Evolutionary conservation across 106 monocot genomes (phyloP), one percentile per base, ranked within the genome.

Genomic region (Dendrobium nobile): DNA sequence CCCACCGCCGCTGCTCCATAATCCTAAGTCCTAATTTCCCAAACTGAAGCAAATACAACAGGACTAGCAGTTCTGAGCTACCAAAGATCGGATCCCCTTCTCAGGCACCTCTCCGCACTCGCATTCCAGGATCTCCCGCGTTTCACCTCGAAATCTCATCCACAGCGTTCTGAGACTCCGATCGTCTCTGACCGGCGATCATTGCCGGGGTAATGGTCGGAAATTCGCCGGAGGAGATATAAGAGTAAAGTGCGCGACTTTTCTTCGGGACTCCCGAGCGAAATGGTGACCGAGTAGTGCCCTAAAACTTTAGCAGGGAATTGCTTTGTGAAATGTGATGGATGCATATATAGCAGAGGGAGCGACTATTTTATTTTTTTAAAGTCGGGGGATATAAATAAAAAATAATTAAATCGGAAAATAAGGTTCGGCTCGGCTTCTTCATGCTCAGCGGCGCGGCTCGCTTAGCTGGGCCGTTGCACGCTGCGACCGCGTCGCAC

Each of bases 81-180:
- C 47, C 7, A 45, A 2, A 47, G 75, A 75, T 75, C 75, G 47
- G 47, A 75, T 75, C 47, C 26, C 68, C 45, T 47, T 9, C 47
- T 37, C 16, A 75, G 47, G 75, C 17, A 7, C 22, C n/a, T 9
- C 22, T 24, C n/a, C 9, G 7, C n/a, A 18, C 45, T 47, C 47
- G 75, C 75, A 73, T 73, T 41, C 20, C 75, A 31, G 75, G 68
- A 8, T 75, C 24, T n/a, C 47, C 7, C 5, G 47, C 48, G 48
- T 11, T n/a, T 76, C 76, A 48, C 76, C 76, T 51, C 48, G 48
- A 47, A 37, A 47, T n/a, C 47, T 75, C 75, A n/a, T 47, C 47
- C 45, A 15, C 75, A 0, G 75, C 47, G 6, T 47, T 3, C 3
- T 0, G 7, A 44, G 7, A 9, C 47, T 24, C n/a, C 16, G 19